These are phyloP conservation scores for Batkoa obscura DNA, from an alignment of 371 early-diverging fungal genomes.

Conservation along the genomic window DNA sequence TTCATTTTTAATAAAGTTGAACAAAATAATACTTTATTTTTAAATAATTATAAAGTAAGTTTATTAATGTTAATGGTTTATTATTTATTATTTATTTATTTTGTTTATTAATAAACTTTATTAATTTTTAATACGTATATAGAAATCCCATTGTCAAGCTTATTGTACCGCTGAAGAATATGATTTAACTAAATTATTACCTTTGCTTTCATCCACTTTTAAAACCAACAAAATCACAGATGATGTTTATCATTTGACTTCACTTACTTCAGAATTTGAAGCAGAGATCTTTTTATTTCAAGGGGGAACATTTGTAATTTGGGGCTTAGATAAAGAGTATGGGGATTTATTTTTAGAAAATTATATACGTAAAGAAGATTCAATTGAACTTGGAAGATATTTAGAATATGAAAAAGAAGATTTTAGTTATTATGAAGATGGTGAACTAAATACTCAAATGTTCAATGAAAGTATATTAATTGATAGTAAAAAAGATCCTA, in stretches of 20 bases:
- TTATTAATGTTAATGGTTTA: no score
- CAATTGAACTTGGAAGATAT: neutral
- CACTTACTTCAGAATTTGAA: neutral
- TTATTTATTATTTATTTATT: no score
- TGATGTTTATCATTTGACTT: neutral
- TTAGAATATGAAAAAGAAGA: slow-evolving; percentile 3
- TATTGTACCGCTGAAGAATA: slow-evolving; percentile 5
- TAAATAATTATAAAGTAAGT: no score
- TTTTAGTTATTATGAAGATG: slow-evolving; percentile 2
- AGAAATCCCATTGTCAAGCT: neutral
- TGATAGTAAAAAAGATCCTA: neutral
- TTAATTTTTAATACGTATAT: neutral
- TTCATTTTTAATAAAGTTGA: neutral
- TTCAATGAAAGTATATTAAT: neutral
- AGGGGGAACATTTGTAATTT: slow-evolving; percentile 2
- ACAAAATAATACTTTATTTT: no score
- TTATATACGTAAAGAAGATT: neutral
- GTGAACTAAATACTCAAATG: neutral
- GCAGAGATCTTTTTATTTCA: slow-evolving; percentile 1
- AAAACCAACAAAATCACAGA: neutral
- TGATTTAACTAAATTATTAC: neutral
- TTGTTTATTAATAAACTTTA: neutral
- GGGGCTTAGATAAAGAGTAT: neutral
- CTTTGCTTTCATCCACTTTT: neutral
- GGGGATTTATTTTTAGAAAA: neutral